Evolutionary conservation across 2,329 filamentous ascomycete species (phyloP), one percentile per base, ranked within the genome.

Genomic region (Penicillium janthinellum): DNA sequence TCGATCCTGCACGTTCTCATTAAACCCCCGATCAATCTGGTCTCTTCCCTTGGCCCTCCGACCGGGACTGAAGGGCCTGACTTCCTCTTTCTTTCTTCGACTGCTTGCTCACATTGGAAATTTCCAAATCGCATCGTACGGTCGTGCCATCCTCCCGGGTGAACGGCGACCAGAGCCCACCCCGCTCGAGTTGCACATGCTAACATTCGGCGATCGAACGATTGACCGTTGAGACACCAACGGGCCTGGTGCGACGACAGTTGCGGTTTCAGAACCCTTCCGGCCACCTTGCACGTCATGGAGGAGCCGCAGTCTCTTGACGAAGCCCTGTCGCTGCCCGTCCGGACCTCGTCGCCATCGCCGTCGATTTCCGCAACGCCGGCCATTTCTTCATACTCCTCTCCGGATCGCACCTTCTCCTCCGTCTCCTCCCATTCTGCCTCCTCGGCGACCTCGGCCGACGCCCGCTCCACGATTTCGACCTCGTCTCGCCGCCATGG

Each of bases 401-500:
- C 77, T 7, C 76, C 77, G 35, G 76, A 74, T 57, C 76, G 78
- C 57, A 80, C 78, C 34, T 79, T 80, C 63, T 81, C 79, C 37
- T 78, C 77, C 58, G 70, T 78, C 28, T 81, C 79, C 14, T 80
- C 78, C 37, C 71, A 75, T 42, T 82, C 79, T 17, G 76, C 76
- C 20, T 78, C 76, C 38, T 81, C 80, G 31, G 75, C 75, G 61
- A 75, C 73, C 56, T 79, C 78, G 39, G 71, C 71, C 48, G 74
- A 76, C 68, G 78, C 76, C 44, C 71, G 75, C 58, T 80, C 78
- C 1, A 77, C 78, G 5, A 69, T 78, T 20, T 79, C 78, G 41
- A 71, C 72, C 38, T 75, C 77, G 12, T 75, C 77, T 12, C 78
- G 87, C 61, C 84, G 91, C 69, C 85, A 92, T 63, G 93, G 93